Percentiles rank a stretch among this genome's conserved stretches.
These are phyloP conservation scores for Pyrenula aspistea DNA, from an alignment of 495 filamentous ascomycete genomes.

Conservation along the genomic window DNA sequence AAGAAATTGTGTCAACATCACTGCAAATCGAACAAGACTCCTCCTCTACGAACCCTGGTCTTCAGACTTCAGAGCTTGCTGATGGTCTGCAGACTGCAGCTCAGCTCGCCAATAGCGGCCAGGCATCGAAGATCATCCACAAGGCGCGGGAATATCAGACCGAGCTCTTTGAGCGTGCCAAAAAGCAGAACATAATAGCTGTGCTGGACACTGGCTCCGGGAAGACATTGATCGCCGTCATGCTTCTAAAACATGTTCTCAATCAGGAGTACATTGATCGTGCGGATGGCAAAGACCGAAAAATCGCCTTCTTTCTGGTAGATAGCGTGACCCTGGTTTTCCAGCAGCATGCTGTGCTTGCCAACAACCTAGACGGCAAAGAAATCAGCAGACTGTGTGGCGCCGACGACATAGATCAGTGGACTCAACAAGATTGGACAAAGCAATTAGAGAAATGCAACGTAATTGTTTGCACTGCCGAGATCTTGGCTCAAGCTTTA, in stretches of 20 bases:
- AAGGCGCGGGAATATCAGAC: slow-evolving; percentile 83
- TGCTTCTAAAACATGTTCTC: slow-evolving; percentile 69
- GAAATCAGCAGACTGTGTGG: slow-evolving; percentile 66
- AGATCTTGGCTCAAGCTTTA: slow-evolving; percentile 70
- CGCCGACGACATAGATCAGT: slow-evolving; percentile 53
- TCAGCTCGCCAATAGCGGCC: background rate
- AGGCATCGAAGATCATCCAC: slow-evolving; percentile 38
- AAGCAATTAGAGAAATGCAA: slow-evolving; percentile 57
- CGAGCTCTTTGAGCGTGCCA: slow-evolving; percentile 85
- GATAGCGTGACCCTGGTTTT: slow-evolving; percentile 81
- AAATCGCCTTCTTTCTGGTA: slow-evolving; percentile 78
- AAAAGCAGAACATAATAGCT: slow-evolving; percentile 78
- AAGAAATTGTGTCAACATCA: background rate
- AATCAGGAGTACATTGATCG: slow-evolving; percentile 68
- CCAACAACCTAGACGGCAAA: slow-evolving; percentile 71
- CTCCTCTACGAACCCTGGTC: no score
- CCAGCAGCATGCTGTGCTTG: slow-evolving; percentile 77
- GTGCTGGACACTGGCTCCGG: slow-evolving; percentile 97
- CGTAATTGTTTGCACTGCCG: slow-evolving; percentile 90
- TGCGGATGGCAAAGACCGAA: slow-evolving; percentile 40
- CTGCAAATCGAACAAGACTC: background rate
- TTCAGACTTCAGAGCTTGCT: background rate
- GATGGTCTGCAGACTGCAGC: background rate
- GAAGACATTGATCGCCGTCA: slow-evolving; percentile 88
- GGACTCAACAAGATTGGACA: slow-evolving; percentile 57